Evolutionary conservation across 169 alveolate species (phyloP).

Genomic region (Amoebophrya sp.): DNA sequence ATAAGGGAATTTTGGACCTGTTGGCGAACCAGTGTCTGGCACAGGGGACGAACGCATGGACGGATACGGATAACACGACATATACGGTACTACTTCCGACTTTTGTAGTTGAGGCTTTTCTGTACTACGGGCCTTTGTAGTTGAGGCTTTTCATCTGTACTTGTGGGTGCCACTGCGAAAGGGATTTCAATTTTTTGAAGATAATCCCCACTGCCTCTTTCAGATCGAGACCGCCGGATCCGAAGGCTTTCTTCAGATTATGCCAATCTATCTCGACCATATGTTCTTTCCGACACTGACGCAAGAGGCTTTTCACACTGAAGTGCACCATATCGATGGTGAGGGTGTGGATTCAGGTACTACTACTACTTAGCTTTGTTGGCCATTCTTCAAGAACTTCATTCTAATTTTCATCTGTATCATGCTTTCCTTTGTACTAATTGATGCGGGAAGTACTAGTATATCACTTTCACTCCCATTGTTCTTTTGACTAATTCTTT

Average conservation of each 20-base stretch:
- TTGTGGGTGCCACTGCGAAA: not conserved
- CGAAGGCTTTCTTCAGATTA: constrained; percentile 66
- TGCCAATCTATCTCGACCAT: constrained; percentile 74
- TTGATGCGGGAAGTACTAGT: no score
- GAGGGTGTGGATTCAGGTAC: constrained; percentile 50
- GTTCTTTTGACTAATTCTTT: not conserved
- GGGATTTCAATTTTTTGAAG: not conserved
- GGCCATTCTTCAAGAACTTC: not conserved
- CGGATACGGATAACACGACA: constrained; percentile 66
- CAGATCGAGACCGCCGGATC: constrained; percentile 67
- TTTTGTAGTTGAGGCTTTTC: no score
- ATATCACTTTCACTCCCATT: not conserved
- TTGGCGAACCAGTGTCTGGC: constrained; percentile 64
- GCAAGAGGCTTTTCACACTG: constrained; percentile 65
- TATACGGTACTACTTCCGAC: constrained; percentile 55
- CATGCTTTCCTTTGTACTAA: not conserved
- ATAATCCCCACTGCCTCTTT: not conserved
- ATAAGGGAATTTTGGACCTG: constrained; percentile 66
- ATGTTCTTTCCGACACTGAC: constrained; percentile 63
- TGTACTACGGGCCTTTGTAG: no score
- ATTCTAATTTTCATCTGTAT: not conserved
- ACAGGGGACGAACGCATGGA: constrained; percentile 80
- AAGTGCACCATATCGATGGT: constrained; percentile 66
- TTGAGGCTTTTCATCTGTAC: not conserved
- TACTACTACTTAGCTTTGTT: not conserved